Evolutionary conservation across 139 green algal genomes (phyloP), one percentile per base, ranked within the genome.

Genomic region (Chloropicon primus): DNA sequence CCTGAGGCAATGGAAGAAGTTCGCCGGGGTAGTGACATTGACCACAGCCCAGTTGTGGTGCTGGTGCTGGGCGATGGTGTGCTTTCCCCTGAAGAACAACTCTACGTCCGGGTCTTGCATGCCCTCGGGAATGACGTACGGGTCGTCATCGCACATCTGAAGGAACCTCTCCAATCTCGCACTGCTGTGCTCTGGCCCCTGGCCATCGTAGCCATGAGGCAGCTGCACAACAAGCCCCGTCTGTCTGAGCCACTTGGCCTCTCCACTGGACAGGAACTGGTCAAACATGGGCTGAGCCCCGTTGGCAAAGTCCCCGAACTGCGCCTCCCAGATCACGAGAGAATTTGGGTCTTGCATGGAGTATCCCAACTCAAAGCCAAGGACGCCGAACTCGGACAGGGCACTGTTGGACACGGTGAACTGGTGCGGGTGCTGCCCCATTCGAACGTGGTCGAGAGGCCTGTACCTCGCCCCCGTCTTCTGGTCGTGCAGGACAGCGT

Each of bases 241-340:
- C 41, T 62, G 41, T 17, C 41, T 62, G 41, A 62, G 41, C 41
- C 41, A 62, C 41, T 62, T 62, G 41, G 41, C 41, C 41, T 62
- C 41, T 17, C 41, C 41, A 17, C 41, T 62, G 10, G 41, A 62
- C 5, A 62, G 41, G 41, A 62, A 62, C 41, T 62, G 41, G 41
- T 62, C 41, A 17, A 62, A 74, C 71, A 26, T 74, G 23, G 71
- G 71, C 23, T 94, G 91, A 5, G 91, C 95, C 0, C 90, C 89
- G 84, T 99, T 99, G 41, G 95, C 91, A 88, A 99, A 99, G 88
- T 99, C 95, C 1, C 95, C 94, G 78, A 98, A 98, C 87, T 98
- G 92, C 24, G 90, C 91, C 83, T 96, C 92, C 90, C 91, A 96
- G 24, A 90, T 87, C 2, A 98, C 90, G 62, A 99, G 86, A 53